These are phyloP conservation scores for Paramyrothecium sp. DNA, from an alignment of 2,329 filamentous ascomycete species.

Conservation along the genomic window DNA sequence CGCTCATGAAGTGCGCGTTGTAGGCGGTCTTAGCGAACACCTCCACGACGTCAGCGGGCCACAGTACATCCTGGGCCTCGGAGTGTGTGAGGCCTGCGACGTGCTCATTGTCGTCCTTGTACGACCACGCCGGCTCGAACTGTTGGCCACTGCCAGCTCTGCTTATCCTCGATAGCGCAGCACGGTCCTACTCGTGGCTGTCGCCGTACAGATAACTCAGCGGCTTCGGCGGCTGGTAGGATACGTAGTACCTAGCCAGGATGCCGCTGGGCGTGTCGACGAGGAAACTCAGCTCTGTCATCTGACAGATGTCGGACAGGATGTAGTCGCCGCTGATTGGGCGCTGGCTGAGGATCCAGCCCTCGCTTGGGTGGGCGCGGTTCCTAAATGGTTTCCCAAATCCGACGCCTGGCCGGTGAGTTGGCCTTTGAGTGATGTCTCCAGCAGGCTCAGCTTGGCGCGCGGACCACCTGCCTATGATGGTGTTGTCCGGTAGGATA, in stretches of 20 bases:
- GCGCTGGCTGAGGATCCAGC: background rate
- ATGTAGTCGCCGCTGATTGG: background rate
- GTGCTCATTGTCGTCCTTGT: background rate
- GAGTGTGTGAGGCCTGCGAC: background rate
- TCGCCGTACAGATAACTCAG: background rate
- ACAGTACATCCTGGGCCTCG: background rate
- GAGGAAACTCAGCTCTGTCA: background rate
- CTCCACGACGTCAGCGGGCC: background rate
- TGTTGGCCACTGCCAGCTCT: background rate
- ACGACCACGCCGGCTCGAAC: background rate
- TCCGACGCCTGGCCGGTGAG: too few relatives aligned
- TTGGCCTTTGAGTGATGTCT: too few relatives aligned
- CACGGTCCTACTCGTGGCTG: background rate
- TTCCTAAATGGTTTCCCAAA: background rate
- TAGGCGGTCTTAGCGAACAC: background rate
- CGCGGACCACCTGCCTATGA: too few relatives aligned
- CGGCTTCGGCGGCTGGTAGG: background rate
- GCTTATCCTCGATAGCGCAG: background rate
- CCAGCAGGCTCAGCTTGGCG: too few relatives aligned
- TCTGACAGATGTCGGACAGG: background rate
- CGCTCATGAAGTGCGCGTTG: background rate
- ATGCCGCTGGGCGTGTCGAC: background rate
- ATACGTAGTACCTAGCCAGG: background rate
- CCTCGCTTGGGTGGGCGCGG: background rate
- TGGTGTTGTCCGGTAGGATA: too few relatives aligned